phyloP scores from a whole-genome alignment of 2,329 filamentous ascomycete genomes.

The Ascochyta viciae-villosae region DNA sequence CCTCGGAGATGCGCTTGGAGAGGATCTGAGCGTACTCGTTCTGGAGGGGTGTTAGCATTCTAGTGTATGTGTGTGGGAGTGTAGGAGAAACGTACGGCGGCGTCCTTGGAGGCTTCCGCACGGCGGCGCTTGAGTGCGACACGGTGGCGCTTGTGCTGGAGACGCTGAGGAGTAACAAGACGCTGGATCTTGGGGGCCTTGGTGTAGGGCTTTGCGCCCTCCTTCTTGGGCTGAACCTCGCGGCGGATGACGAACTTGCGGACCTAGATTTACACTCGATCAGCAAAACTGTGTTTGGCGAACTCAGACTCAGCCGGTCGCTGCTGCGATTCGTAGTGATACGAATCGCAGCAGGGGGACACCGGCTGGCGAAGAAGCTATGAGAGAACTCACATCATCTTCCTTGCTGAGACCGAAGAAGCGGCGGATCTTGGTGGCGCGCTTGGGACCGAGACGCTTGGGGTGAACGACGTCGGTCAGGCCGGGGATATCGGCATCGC shows the following conservation, averaged over 20 bases:
- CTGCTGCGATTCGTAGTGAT: constrained; percentile 1
- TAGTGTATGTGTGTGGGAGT: not conserved
- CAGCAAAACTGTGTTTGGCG: constrained; percentile 22
- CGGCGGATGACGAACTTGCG: constrained; percentile 99
- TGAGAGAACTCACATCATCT: constrained; percentile 91
- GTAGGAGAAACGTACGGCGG: constrained; percentile 74
- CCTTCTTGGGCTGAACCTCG: constrained; percentile 95
- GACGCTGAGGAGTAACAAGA: constrained; percentile 98
- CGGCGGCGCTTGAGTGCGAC: constrained; percentile 98
- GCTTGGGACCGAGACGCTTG: constrained; percentile 99
- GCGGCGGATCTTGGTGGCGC: constrained; percentile 98
- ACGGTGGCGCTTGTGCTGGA: constrained; percentile 99
- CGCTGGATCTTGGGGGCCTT: constrained; percentile 99
- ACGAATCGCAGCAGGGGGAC: constrained; percentile 21
- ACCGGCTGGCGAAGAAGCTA: constrained; percentile 70
- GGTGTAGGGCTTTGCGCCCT: constrained; percentile 98
- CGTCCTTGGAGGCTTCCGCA: constrained; percentile 96
- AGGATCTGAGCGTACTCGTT: constrained; percentile 97
- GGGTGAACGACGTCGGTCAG: constrained; percentile 97
- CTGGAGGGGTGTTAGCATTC: constrained; percentile 57
- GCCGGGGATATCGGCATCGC: constrained; percentile 90
- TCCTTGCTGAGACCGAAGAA: constrained; percentile 99
- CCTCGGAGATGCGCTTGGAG: constrained; percentile 95
- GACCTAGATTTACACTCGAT: constrained; percentile 66
- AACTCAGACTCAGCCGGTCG: constrained; percentile 58